These are phyloP conservation scores for Lipomyces yarrowii DNA, from an alignment of 1,139 yeast genomes.

Conservation along the genomic window DNA sequence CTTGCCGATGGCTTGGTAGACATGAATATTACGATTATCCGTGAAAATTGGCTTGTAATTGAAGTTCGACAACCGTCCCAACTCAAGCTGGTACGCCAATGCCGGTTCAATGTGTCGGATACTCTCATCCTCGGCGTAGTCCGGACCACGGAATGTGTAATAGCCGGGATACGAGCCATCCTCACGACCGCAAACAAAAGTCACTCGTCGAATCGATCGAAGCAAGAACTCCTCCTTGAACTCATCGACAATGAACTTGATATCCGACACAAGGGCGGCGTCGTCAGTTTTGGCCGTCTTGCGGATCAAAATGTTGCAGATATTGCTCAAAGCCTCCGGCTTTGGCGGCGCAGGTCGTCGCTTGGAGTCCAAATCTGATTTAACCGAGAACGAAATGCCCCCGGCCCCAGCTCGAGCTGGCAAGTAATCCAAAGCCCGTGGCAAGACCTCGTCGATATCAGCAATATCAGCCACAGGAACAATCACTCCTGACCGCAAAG, in stretches of 20 bases:
- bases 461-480: conserved; percentile 83
- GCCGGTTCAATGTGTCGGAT: conserved; percentile 99
- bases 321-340: conserved; percentile 58
- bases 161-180: conserved; percentile 91
- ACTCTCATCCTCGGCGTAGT: conserved; percentile 72
- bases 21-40: conserved; percentile 96
- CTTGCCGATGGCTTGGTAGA: conserved; percentile 94
- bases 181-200: conserved; percentile 82
- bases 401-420: conserved; percentile 48
- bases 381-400: conserved; percentile 37
- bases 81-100: conserved; percentile 93
- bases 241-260: conserved; percentile 67
- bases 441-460: conserved; percentile 81
- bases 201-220: conserved; percentile 84
- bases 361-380: conserved; percentile 44
- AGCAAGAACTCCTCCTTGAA: conserved; percentile 67
- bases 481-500: conserved; percentile 82
- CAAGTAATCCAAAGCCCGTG: conserved; percentile 73
- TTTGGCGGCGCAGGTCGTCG: conserved; percentile 44
- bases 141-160: conserved; percentile 92
- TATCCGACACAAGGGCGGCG: conserved; percentile 63
- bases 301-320: conserved; percentile 76
- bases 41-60: conserved; percentile 93
- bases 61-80: conserved; percentile 91
- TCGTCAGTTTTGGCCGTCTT: conserved; percentile 74